Evolutionary conservation across 805 yeast genomes (phyloP), one percentile per base, ranked within the genome.

Genomic region (Cyberlindnera suaveolens): DNA sequence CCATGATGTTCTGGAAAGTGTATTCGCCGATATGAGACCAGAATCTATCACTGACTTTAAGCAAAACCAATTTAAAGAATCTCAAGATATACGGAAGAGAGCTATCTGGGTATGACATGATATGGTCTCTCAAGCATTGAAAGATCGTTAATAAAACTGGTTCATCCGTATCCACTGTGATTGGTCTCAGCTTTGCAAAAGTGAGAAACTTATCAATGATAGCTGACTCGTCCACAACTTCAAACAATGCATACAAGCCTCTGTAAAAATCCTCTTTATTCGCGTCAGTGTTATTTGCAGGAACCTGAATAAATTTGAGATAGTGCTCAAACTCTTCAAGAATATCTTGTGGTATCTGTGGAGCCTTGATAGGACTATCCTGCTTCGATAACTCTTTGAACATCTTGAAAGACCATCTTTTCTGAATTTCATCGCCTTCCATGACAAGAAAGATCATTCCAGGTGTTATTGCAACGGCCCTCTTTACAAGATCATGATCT

Each of bases 21-120:
- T 66, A 73, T 0, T 85, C 86, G 1, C 72, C 64, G 4, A 79
- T 68, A 20, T 63, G 51, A 0, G 58, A 52, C 91, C 93, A 86
- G 45, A 81, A 75, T 3, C 65, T 63, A 0, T 53, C 16, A 7
- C 68, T 71, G 10, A 78, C 64, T 34, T 65, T 65, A 3, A 50
- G 46, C 19, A 85, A 58, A 1, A 81, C 58, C 7, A 67, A 46
- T 13, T 67, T 55, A 30, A 84, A 67, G 3, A 76, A 74, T 43
- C 76, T 65, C n/a, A 87, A 62, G 4, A 83, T 58, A 15, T 71
- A 61, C 1, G 62, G 61, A 4, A 55, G 54, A 1, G 83, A 77
- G 6, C 55, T 55, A 31, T 68, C 65, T n/a, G 73, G 59, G 27
- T 60, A 64, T 1, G 83, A 72, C 70, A 78, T 67, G 20, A 78